A percentile compares a stretch with the other conserved stretches of the same genome.
Evolutionary conservation across 148 eudicot species (phyloP).

Genomic region (Rhododendron ovatum): DNA sequence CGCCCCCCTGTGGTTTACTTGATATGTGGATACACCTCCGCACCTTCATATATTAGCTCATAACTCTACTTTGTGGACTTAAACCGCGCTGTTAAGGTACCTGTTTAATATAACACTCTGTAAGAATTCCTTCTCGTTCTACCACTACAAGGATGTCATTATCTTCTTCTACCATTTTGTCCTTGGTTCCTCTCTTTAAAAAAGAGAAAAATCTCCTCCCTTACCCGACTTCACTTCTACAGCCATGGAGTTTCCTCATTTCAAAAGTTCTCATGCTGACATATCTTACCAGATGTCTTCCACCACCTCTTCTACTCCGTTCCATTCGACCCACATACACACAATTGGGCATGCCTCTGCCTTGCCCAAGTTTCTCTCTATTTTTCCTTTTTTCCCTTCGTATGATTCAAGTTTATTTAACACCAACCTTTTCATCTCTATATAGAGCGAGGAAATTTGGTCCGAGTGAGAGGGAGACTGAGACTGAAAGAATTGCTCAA

Average conservation of each 20-base stretch:
- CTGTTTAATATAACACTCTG: neutral
- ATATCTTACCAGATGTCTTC: neutral
- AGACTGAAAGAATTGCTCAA: neutral
- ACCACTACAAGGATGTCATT: neutral
- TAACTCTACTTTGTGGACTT: too few species aligned
- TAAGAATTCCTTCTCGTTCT: neutral
- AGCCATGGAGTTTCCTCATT: neutral
- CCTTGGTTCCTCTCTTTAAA: neutral
- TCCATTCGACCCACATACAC: neutral
- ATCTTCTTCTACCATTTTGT: neutral
- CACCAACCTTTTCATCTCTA: neutral
- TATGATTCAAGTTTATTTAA: too few species aligned
- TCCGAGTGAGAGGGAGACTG: neutral
- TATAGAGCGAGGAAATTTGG: neutral
- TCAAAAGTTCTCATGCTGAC: neutral
- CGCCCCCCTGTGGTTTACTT: too few species aligned
- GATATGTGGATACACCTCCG: too few species aligned
- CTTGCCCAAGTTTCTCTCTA: neutral
- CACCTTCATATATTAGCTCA: too few species aligned
- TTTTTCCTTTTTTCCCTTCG: too few species aligned
- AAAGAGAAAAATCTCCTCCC: neutral
- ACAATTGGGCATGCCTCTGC: neutral
- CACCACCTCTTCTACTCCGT: neutral
- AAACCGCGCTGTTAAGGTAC: neutral
- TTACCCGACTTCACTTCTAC: neutral